Evolutionary conservation across 2,329 filamentous ascomycete genomes (phyloP), one percentile per base, ranked within the genome.

Genomic region (Huntiella moniliformis): DNA sequence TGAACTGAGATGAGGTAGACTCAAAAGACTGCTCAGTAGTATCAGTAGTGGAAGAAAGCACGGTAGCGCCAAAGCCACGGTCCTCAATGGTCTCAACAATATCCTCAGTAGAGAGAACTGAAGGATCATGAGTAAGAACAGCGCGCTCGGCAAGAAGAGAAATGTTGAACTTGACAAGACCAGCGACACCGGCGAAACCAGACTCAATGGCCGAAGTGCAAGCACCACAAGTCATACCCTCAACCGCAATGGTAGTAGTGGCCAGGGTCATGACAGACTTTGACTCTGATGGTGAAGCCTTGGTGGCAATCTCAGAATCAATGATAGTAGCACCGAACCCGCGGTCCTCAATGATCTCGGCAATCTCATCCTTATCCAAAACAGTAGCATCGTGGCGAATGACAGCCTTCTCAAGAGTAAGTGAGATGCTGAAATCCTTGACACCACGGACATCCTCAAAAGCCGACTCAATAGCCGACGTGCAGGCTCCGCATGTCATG

Each of bases 181-280:
- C 91, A 7, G 82, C 75, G 2, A 88, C 62, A 51, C 72, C 74
- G 53, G 76, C 74, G 62, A 98, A 91, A 3, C 82, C 85, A 43
- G 74, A 71, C 56, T 95, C 83, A 1, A 96, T 77, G 4, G 88
- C 86, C 1, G 88, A 88, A 0, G 91, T 96, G 61, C 91, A 98
- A 37, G 91, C 85, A 16, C 88, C 88, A 58, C 91, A 96, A 1
- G 91, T 98, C 91, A 98, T 98, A 43, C 91, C 91, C 53, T 91
- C 84, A 46, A 98, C 83, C 4, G 82, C 77, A 13, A 98, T 71
- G 0, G 87, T 96, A 0, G 87, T 95, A 1, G 76, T 83, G 47
- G 79, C 68, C 3, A 73, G 56, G 48, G 58, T 55, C 50, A 57
- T 60, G 8, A 18, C 33, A 61, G 53, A 38, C 36, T 46, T 42